Conservation (phyloP, 352 stramenopile species). For the Bremia lactucae region DNA sequence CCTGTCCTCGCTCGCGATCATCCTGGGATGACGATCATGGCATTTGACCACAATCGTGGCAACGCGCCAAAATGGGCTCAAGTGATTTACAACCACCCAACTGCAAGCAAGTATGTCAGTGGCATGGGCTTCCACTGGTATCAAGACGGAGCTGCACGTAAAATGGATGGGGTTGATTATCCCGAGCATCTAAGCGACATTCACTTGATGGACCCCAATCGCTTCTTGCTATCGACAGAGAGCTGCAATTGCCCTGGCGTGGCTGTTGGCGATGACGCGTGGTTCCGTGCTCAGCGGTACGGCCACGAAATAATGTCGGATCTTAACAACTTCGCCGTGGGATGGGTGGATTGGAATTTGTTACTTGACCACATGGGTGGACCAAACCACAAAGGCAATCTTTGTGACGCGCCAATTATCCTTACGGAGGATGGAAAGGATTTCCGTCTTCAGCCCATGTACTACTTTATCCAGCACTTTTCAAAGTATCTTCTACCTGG, state of each 20-base stretch:
- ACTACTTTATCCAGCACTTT: slow-evolving; percentile 86
- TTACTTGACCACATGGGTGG: slow-evolving; percentile 79
- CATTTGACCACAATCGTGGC: slow-evolving; percentile 87
- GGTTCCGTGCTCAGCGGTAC: slow-evolving; percentile 80
- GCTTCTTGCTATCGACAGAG: slow-evolving; percentile 62
- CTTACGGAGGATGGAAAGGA: slow-evolving; percentile 40
- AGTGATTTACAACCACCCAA: slow-evolving; percentile 55
- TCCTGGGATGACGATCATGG: slow-evolving; percentile 85
- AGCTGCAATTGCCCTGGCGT: slow-evolving; percentile 70
- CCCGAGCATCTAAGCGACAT: slow-evolving; percentile 68
- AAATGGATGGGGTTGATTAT: slow-evolving; percentile 64
- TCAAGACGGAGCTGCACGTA: slow-evolving; percentile 34
- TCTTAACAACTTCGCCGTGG: slow-evolving; percentile 75
- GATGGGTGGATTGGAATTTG: slow-evolving; percentile 90
- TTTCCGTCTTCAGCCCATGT: slow-evolving; percentile 78
- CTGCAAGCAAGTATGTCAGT: slow-evolving; percentile 67
- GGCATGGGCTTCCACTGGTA: slow-evolving; percentile 90
- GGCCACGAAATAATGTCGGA: slow-evolving; percentile 85
- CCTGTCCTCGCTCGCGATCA: slow-evolving; percentile 76
- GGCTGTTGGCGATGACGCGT: slow-evolving; percentile 42
- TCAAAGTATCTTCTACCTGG: slow-evolving; percentile 69
- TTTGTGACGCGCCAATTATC: slow-evolving; percentile 55
- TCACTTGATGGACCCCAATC: slow-evolving; percentile 45
- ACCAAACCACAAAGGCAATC: slow-evolving; percentile 82
- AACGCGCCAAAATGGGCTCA: slow-evolving; percentile 60